phyloP scores from a whole-genome alignment of 2,329 filamentous ascomycete genomes.

The Phaeosphaeriaceae sp. region DNA sequence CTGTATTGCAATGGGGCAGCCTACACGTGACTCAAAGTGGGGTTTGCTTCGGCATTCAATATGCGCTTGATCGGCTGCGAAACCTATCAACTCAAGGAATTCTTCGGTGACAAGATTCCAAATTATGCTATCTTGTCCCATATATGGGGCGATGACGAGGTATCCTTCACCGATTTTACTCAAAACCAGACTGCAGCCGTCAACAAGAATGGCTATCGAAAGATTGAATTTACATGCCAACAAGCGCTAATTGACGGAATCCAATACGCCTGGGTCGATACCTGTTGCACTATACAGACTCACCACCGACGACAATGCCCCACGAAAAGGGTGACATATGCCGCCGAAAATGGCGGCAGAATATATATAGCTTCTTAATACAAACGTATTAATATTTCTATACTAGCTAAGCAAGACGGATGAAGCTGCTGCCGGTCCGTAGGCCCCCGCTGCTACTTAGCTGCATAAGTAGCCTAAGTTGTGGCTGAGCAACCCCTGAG shows the following conservation, averaged over 20 bases:
- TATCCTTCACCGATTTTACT: slow-evolving; percentile 8
- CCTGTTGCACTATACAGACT: slow-evolving; percentile 11
- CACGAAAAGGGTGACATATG: too few relatives aligned
- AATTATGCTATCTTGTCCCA: slow-evolving; percentile 14
- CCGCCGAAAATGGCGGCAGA: too few relatives aligned
- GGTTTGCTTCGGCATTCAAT: not conserved
- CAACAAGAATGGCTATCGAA: slow-evolving; percentile 10
- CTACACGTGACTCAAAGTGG: not conserved
- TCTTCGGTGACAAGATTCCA: slow-evolving; percentile 1
- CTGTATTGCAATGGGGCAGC: not conserved
- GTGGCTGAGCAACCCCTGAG: too few relatives aligned
- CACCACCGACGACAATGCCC: too few relatives aligned
- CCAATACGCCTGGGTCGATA: slow-evolving; percentile 17
- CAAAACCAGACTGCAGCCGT: not conserved
- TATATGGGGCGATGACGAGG: slow-evolving; percentile 10
- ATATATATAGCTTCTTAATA: too few relatives aligned
- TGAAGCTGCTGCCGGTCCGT: too few relatives aligned
- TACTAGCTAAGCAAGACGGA: too few relatives aligned
- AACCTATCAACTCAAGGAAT: not conserved
- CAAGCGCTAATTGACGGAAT: slow-evolving; percentile 9
- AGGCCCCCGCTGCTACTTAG: too few relatives aligned
- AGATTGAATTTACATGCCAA: slow-evolving; percentile 10
- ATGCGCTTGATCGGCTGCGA: not conserved
- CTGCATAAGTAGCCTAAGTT: too few relatives aligned
- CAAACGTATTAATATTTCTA: too few relatives aligned